A percentile compares a stretch with the other conserved stretches of the same genome.
These are phyloP conservation scores for Chimonanthus salicifolius DNA, from an alignment of 164 flowering plant species.

Conservation along the genomic window DNA sequence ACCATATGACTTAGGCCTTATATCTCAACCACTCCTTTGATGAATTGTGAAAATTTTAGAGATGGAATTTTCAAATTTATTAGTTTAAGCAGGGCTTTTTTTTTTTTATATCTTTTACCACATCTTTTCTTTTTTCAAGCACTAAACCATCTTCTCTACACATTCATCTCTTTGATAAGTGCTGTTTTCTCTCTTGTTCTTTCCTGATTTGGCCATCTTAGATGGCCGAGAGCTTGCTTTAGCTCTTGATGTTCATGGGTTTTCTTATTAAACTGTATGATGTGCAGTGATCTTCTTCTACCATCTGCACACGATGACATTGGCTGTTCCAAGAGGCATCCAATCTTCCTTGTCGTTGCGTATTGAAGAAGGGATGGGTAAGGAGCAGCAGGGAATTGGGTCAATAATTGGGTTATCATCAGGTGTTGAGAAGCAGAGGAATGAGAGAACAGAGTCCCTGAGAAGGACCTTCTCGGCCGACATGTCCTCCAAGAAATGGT, in stretches of 20 bases:
- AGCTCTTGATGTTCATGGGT: background rate
- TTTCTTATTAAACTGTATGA: background rate
- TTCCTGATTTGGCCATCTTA: background rate
- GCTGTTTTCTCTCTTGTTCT: background rate
- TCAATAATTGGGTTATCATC: slow-evolving; percentile 35
- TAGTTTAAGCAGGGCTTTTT: background rate
- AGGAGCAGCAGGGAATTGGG: slow-evolving; percentile 42
- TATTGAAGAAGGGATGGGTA: slow-evolving; percentile 15
- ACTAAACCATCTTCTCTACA: background rate
- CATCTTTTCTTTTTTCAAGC: background rate
- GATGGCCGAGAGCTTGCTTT: background rate
- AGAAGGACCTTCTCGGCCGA: slow-evolving; percentile 64
- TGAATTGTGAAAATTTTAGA: too few species aligned
- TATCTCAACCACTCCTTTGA: background rate
- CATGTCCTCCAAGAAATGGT: slow-evolving; percentile 63
- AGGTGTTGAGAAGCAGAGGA: slow-evolving; percentile 9
- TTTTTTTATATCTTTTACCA: too few species aligned
- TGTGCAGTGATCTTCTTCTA: background rate
- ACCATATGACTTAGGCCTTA: too few species aligned
- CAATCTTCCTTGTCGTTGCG: slow-evolving; percentile 12
- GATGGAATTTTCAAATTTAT: too few species aligned
- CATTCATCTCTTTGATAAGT: background rate
- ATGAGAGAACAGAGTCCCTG: slow-evolving; percentile 25
- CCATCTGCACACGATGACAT: slow-evolving; percentile 19
- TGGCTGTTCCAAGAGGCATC: slow-evolving; percentile 15